Conservation (phyloP, 208 protist species). For the Leishmania lainsoni region DNA sequence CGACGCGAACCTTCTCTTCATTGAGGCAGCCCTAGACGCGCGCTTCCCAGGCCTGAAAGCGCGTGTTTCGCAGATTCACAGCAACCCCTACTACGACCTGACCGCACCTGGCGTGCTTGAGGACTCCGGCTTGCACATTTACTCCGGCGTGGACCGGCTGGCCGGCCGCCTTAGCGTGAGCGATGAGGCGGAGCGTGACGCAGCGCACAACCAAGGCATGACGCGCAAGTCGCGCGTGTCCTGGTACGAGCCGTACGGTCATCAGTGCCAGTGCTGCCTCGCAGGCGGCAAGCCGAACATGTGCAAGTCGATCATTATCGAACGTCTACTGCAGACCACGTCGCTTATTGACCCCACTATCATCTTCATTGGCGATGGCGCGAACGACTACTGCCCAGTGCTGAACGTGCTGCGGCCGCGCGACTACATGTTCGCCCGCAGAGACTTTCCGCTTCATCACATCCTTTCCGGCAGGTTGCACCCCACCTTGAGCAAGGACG, state of each 20-base stretch:
- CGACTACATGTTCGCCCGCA: constrained; percentile 79
- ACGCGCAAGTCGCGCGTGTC: constrained; percentile 55
- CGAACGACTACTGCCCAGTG: constrained; percentile 86
- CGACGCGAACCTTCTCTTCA: constrained; percentile 83
- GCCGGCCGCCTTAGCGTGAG: constrained; percentile 23
- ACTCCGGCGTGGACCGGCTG: constrained; percentile 17
- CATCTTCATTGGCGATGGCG: constrained; percentile 86
- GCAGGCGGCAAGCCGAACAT: constrained; percentile 69
- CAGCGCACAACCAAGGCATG: constrained; percentile 38
- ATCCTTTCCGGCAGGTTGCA: constrained; percentile 33
- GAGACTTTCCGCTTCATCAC: constrained; percentile 61
- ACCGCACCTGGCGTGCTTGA: constrained; percentile 13
- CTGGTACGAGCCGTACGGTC: constrained; percentile 81
- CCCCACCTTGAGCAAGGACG: neutral
- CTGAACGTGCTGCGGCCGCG: constrained; percentile 79
- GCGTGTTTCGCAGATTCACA: constrained; percentile 80
- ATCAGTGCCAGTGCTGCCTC: constrained; percentile 67
- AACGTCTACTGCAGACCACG: constrained; percentile 71
- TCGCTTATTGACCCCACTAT: constrained; percentile 85
- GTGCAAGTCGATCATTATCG: constrained; percentile 85
- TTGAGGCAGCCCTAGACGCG: constrained; percentile 60
- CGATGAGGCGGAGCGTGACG: constrained; percentile 64
- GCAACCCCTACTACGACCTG: constrained; percentile 80
- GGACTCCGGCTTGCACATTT: constrained; percentile 9
- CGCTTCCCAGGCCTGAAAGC: constrained; percentile 48